Percentiles rank a stretch among this genome's conserved stretches.
Conservation (phyloP, 164 flowering plant species). For the Macadamia integrifolia region DNA sequence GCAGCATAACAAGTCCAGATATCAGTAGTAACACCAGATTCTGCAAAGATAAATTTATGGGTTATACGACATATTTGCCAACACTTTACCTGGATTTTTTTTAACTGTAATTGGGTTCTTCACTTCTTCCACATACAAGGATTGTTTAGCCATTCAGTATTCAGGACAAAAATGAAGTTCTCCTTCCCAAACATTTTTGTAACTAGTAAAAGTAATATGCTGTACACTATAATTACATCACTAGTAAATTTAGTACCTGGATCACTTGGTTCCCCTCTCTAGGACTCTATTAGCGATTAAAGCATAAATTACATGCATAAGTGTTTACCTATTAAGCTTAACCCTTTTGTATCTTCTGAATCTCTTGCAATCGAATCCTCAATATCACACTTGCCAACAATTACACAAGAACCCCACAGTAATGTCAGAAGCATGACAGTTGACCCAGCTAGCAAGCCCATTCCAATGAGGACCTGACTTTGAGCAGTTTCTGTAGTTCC, state of each 20-base stretch:
- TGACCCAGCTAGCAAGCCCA: conserved; percentile 98
- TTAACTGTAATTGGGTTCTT: too few species aligned
- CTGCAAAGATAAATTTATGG: conserved; percentile 70
- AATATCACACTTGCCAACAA: conserved; percentile 82
- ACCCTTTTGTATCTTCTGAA: conserved; percentile 12
- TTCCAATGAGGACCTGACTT: conserved; percentile 88
- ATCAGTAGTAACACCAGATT: conserved; percentile 5
- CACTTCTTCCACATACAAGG: too few species aligned
- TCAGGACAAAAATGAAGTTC: neutral
- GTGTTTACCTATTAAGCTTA: conserved; percentile 48
- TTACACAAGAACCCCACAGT: conserved; percentile 88
- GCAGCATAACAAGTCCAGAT: conserved; percentile 39
- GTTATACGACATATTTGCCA: conserved; percentile 23
- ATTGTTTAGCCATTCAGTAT: too few species aligned
- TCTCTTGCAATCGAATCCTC: conserved; percentile 37
- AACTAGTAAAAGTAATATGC: too few species aligned
- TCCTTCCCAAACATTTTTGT: too few species aligned
- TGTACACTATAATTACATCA: too few species aligned
- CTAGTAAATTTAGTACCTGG: too few species aligned
- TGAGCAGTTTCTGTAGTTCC: conserved; percentile 52
- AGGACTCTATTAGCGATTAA: too few species aligned
- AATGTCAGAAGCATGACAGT: conserved; percentile 90
- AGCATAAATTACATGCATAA: neutral
- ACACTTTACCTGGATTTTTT: too few species aligned
- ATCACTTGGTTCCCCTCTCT: too few species aligned